Conservation (phyloP, 2,329 filamentous ascomycete species). For the Tothia fuscella region DNA sequence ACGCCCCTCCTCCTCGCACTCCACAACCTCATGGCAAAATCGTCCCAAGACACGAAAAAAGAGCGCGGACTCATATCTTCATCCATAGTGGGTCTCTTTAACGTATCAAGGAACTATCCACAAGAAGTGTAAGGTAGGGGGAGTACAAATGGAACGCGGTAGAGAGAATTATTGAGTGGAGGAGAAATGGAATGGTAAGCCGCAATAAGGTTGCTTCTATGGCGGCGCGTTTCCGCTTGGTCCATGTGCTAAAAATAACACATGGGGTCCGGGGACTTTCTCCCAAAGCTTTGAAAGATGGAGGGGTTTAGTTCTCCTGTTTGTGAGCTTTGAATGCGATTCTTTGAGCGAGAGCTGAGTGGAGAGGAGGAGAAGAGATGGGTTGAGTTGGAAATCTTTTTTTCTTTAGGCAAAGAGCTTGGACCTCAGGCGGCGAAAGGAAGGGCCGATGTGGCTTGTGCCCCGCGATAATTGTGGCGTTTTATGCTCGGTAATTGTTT, state of each 20-base stretch:
- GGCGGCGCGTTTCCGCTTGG: slow-evolving; percentile 99
- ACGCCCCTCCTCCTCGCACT: slow-evolving; percentile 22
- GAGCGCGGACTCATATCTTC: slow-evolving; percentile 15
- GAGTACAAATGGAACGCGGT: slow-evolving; percentile 43
- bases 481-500: no score
- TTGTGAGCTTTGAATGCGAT: slow-evolving; percentile 13
- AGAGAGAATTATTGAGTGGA: slow-evolving; percentile 36
- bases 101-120: no score
- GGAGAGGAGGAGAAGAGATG: neutral
- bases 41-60: neutral
- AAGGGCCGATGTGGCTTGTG: no score
- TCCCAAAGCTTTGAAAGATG: slow-evolving; percentile 10
- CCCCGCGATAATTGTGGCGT: no score
- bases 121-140: no score
- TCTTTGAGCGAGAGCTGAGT: slow-evolving; percentile 11
- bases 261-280: slow-evolving; percentile 77
- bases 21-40: slow-evolving; percentile 1
- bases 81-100: no score
- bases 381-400: neutral
- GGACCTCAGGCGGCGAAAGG: no score
- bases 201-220: slow-evolving; percentile 83
- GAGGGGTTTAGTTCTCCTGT: slow-evolving; percentile 5
- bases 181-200: slow-evolving; percentile 50
- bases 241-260: slow-evolving; percentile 37
- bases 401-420: neutral